Percentiles rank a stretch among this genome's conserved stretches.
These are phyloP conservation scores for Taphrina flavorubra DNA, from an alignment of 1,139 yeast species.

Conservation along the genomic window DNA sequence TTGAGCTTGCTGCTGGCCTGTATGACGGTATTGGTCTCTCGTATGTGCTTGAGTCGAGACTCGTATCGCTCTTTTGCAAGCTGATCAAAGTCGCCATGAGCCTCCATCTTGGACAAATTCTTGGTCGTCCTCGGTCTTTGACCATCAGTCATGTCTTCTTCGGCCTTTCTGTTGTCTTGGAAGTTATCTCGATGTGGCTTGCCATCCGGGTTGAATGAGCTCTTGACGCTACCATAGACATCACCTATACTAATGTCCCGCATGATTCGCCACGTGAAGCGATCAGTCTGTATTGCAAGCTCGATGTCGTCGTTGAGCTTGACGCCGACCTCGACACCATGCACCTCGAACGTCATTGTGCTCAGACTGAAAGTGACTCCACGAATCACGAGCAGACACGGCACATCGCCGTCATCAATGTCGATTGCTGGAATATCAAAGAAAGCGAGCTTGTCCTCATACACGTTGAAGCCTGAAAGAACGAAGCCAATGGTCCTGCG, in stretches of 20 bases:
- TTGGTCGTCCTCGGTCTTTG: slow-evolving; percentile 12
- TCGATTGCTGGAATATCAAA: slow-evolving; percentile 29
- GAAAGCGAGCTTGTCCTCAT: slow-evolving; percentile 36
- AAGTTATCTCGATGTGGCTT: slow-evolving; percentile 1
- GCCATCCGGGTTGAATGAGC: slow-evolving; percentile 19
- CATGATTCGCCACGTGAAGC: slow-evolving; percentile 22
- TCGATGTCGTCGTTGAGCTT: slow-evolving; percentile 35
- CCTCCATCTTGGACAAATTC: background rate
- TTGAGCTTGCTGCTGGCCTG: slow-evolving; percentile 10
- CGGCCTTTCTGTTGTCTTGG: slow-evolving; percentile 19
- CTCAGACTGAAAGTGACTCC: slow-evolving; percentile 28
- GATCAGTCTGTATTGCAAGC: slow-evolving; percentile 35
- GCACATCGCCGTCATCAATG: slow-evolving; percentile 39
- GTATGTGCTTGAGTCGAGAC: slow-evolving; percentile 9
- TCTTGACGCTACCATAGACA: slow-evolving; percentile 29
- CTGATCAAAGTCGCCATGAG: slow-evolving; percentile 7
- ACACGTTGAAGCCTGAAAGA: slow-evolving; percentile 4
- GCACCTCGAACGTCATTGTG: slow-evolving; percentile 31
- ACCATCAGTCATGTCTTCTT: slow-evolving; percentile 18
- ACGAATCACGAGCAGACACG: slow-evolving; percentile 29
- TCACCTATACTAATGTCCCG: slow-evolving; percentile 34
- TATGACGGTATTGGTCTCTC: slow-evolving; percentile 5
- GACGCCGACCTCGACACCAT: slow-evolving; percentile 38
- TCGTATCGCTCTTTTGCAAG: slow-evolving; percentile 19
- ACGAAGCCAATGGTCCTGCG: slow-evolving; percentile 3